Percentiles rank a stretch among this genome's conserved stretches.
These are phyloP conservation scores for Pseudogymnoascus sp. DNA, from an alignment of 2,329 filamentous ascomycete genomes.

Conservation along the genomic window DNA sequence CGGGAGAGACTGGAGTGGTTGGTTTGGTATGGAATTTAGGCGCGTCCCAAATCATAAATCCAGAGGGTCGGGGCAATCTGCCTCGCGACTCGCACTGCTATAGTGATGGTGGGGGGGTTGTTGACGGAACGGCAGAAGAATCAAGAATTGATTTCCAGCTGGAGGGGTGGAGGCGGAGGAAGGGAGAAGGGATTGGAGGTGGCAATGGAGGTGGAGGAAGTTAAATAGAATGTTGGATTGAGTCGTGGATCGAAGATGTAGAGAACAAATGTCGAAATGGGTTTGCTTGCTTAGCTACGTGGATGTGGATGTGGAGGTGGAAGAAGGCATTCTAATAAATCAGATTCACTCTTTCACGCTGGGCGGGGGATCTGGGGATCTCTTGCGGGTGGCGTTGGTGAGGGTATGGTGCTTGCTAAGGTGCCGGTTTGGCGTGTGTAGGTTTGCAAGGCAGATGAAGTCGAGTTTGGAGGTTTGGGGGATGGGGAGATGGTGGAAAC, in stretches of 20 bases:
- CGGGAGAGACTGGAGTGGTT: slow-evolving; percentile 63
- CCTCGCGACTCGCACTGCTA: neutral
- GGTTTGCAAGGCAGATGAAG: neutral
- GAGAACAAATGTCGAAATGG: neutral
- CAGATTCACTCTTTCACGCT: slow-evolving; percentile 2
- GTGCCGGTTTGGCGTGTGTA: neutral
- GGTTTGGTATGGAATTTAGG: slow-evolving; percentile 57
- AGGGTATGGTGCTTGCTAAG: neutral
- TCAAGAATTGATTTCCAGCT: slow-evolving; percentile 4
- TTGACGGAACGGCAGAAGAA: neutral
- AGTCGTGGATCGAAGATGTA: neutral
- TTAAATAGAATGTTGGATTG: neutral
- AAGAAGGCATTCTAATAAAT: slow-evolving; percentile 7
- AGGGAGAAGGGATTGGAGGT: slow-evolving; percentile 2
- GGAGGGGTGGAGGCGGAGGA: neutral
- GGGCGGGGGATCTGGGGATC: neutral
- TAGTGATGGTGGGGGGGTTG: neutral
- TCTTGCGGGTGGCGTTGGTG: neutral
- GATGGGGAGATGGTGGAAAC: neutral
- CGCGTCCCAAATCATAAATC: slow-evolving; percentile 33
- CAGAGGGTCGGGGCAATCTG: neutral
- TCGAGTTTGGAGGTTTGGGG: neutral
- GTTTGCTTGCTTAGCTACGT: neutral
- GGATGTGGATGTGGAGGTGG: neutral
- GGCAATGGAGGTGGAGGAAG: neutral